A percentile compares a stretch with the other conserved stretches of the same genome.
These are phyloP conservation scores for Favolaschia claudopus DNA, from an alignment of 768 basidiomycete species.

Conservation along the genomic window DNA sequence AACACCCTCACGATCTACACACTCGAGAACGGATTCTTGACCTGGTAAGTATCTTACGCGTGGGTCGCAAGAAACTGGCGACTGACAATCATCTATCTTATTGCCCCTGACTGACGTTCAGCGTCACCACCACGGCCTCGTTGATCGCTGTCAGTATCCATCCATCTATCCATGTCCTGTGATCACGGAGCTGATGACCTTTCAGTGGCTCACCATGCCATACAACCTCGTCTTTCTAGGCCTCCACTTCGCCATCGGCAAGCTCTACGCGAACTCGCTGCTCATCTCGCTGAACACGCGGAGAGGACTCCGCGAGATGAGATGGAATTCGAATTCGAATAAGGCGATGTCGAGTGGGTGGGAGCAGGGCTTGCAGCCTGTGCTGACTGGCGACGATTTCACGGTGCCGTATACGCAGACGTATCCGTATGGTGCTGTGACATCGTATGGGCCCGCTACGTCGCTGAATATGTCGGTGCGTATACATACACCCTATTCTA, in stretches of 20 bases:
- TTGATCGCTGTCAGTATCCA: slow-evolving; percentile 7
- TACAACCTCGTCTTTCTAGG: slow-evolving; percentile 16
- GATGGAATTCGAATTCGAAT: neutral
- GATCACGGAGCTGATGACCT: neutral
- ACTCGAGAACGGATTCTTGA: slow-evolving; percentile 6
- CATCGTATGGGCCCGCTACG: neutral
- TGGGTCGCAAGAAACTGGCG: neutral
- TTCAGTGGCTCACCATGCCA: slow-evolving; percentile 15
- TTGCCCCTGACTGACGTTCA: neutral
- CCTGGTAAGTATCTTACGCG: neutral
- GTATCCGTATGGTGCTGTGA: no score
- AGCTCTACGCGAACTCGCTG: slow-evolving; percentile 14
- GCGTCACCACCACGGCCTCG: slow-evolving; percentile 10
- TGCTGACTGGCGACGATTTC: neutral
- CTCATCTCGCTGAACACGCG: slow-evolving; percentile 17
- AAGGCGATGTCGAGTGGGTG: neutral
- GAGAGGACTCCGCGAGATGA: slow-evolving; percentile 15
- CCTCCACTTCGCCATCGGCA: slow-evolving; percentile 14
- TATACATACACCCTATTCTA: neutral
- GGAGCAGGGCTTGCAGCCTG: neutral
- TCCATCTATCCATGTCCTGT: no score
- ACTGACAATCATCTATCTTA: neutral
- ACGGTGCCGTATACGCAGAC: neutral
- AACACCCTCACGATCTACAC: slow-evolving; percentile 5
- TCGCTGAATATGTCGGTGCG: neutral